These are phyloP conservation scores for Kwoniella botswanensis DNA, from an alignment of 768 basidiomycete genomes.

Conservation along the genomic window DNA sequence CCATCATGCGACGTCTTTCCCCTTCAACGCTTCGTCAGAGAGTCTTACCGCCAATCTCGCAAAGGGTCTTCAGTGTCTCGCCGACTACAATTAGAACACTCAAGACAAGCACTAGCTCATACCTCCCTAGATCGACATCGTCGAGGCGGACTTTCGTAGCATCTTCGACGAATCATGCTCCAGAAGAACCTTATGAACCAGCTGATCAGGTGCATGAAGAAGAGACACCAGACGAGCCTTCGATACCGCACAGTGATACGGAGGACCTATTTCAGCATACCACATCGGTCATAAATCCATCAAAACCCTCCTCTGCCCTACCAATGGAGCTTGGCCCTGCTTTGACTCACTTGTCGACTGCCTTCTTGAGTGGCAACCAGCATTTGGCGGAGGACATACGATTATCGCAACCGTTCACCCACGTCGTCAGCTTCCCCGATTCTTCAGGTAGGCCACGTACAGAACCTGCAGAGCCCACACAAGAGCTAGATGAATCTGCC, in stretches of 20 bases:
- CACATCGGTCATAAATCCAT: slow-evolving; percentile 13
- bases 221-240: slow-evolving; percentile 7
- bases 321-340: slow-evolving; percentile 23
- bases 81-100: slow-evolving; percentile 9
- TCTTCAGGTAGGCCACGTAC: slow-evolving; percentile 20
- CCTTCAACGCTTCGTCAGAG: slow-evolving; percentile 28
- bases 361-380: slow-evolving; percentile 39
- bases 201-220: not conserved
- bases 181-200: not conserved
- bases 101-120: slow-evolving; percentile 5
- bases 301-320: slow-evolving; percentile 13
- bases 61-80: not conserved
- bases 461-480: not conserved
- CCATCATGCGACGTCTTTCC: slow-evolving; percentile 24
- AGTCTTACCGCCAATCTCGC: slow-evolving; percentile 14
- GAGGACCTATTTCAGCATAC: slow-evolving; percentile 7
- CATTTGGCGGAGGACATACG: slow-evolving; percentile 12
- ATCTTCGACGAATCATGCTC: slow-evolving; percentile 8
- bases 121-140: slow-evolving; percentile 16
- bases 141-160: slow-evolving; percentile 21
- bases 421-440: slow-evolving; percentile 26
- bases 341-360: slow-evolving; percentile 33
- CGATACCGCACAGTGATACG: not conserved
- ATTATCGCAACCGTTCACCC: slow-evolving; percentile 8
- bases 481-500: not conserved